These are phyloP conservation scores for Ceratobasidium theobromae DNA, from an alignment of 1,284 basidiomycete genomes.

Conservation along the genomic window DNA sequence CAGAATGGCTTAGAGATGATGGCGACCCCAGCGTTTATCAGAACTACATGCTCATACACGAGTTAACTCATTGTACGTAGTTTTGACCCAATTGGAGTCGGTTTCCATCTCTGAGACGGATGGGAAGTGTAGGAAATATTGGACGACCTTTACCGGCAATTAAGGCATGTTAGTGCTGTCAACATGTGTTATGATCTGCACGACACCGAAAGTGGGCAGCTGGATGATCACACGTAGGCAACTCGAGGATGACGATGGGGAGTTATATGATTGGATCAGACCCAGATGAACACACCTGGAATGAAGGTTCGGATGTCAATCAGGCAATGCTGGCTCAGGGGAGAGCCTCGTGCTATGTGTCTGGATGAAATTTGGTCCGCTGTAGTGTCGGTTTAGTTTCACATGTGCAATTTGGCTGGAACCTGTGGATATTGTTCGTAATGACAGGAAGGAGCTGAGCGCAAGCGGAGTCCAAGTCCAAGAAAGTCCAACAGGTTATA, in stretches of 20 bases:
- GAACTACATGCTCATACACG: background rate
- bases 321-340: background rate
- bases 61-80: background rate
- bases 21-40: background rate
- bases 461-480: too few relatives aligned
- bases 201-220: background rate
- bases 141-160: background rate
- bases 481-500: too few relatives aligned
- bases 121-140: background rate
- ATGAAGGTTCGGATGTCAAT: background rate
- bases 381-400: too few relatives aligned
- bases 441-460: too few relatives aligned
- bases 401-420: too few relatives aligned
- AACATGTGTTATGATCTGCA: conserved; percentile 5
- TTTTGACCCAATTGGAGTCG: background rate
- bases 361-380: background rate
- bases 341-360: background rate
- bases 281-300: background rate
- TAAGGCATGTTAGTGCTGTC: conserved; percentile 4
- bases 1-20: background rate
- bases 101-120: background rate
- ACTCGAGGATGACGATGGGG: background rate
- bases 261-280: background rate
- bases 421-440: too few relatives aligned
- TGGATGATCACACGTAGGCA: background rate